Percentiles rank a stretch among this genome's conserved stretches.
Evolutionary conservation across 208 protist genomes (phyloP).

Genomic region (Crithidia brevicula): DNA sequence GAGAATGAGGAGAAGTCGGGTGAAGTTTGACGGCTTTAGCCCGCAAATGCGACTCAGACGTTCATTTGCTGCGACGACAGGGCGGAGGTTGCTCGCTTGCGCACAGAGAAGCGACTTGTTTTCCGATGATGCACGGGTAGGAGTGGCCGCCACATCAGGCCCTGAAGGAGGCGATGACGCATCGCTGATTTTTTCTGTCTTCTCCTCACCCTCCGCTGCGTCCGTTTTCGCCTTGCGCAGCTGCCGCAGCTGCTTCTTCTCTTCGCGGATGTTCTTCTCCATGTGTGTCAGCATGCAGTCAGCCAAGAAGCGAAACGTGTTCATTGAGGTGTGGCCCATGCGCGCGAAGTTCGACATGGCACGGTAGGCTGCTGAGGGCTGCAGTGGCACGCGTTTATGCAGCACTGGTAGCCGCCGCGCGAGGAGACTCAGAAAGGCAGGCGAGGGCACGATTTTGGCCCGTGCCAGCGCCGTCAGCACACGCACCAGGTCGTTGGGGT

Average conservation of each 20-base stretch:
- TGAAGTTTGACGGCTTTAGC: slow-evolving; percentile 70
- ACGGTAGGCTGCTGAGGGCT: slow-evolving; percentile 59
- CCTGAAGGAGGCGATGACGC: too few species aligned
- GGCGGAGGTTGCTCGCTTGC: too few species aligned
- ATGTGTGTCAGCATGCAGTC: slow-evolving; percentile 59
- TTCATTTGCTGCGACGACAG: slow-evolving; percentile 32
- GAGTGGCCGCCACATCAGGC: too few species aligned
- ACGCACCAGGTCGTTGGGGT: slow-evolving; percentile 62
- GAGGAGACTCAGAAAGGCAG: slow-evolving; percentile 61
- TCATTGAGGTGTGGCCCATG: slow-evolving; percentile 77
- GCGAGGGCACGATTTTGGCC: slow-evolving; percentile 73
- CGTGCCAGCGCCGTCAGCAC: slow-evolving; percentile 77
- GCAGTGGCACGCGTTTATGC: slow-evolving; percentile 53
- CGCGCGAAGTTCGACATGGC: slow-evolving; percentile 67
- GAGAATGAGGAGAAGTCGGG: slow-evolving; percentile 66
- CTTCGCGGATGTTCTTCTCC: slow-evolving; percentile 46
- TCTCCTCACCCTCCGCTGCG: too few species aligned
- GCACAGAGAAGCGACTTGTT: too few species aligned
- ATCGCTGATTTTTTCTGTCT: too few species aligned
- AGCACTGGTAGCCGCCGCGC: slow-evolving; percentile 71
- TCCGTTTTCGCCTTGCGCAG: too few species aligned
- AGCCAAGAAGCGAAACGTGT: slow-evolving; percentile 75
- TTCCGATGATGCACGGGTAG: too few species aligned
- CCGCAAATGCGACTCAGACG: slow-evolving; percentile 44
- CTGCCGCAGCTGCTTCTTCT: slow-evolving; percentile 33